Evolutionary conservation across 73 alveolate genomes (phyloP), one percentile per base, ranked within the genome.

Genomic region (Blepharisma japonicum): DNA sequence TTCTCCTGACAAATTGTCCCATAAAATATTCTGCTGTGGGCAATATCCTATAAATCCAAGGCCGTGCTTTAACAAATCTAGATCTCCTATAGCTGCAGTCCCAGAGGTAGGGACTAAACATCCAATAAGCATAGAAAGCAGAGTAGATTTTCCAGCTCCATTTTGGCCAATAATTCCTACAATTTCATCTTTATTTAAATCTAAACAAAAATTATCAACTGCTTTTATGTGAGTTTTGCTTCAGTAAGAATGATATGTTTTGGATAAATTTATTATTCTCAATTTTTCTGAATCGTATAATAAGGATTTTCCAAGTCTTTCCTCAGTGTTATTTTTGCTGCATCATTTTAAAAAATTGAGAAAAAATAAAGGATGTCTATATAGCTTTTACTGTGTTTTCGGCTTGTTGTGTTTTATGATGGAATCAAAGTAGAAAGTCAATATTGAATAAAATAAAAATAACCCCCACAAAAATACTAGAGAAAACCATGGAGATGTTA

Each of bases 31-130:
- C 25, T 66, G 55, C 66, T 90, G 68, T n/a, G 94, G 90, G 71
- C 93, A 87, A 21, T 83, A 77, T 25, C 96, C 96, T 45, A 90
- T 55, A 68, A 68, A 78, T 51, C 78, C 87, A 14, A 85, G 94
- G 77, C 87, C 72, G 18, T 92, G 85, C 0, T 82, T 77, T 45
- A 79, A 67, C 1, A 90, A 71, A 76, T 87, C 95, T 74, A 55
- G 82, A 45, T 92, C 95, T 45, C 87, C 47, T 7, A 83, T 32
- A 9, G 66, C 56, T 38, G 85, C 83, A 46, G 55, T 55, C 7
- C 95, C 95, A 32, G 55, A 71, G 9, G 95, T 78, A 47, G 90
- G 77, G 7, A 20, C 68, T 3, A 80, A 38, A 18, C 80, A 48
- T 25, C 90, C 90, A 81, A 90, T 83, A 14, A 83, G 25, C 6